phyloP scores from a whole-genome alignment of 176 grass and related monocot genomes.

The Triticum dicoccoides region DNA sequence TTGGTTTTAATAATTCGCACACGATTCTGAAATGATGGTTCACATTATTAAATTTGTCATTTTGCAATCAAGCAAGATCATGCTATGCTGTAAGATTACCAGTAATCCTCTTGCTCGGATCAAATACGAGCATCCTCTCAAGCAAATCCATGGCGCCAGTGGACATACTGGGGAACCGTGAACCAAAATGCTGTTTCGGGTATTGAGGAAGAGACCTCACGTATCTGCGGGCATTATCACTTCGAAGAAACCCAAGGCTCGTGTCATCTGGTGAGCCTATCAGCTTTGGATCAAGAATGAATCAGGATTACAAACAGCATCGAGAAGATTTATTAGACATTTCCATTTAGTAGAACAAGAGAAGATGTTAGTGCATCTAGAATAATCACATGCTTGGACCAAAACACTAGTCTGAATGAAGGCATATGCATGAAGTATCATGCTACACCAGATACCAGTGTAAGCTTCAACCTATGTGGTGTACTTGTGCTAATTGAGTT shows the following conservation, averaged over 20 bases:
- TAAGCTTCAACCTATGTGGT: background rate
- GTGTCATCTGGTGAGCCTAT: conserved; percentile 95
- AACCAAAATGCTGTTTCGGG: conserved; percentile 80
- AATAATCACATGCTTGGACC: background rate
- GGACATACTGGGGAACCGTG: conserved; percentile 82
- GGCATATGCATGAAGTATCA: background rate
- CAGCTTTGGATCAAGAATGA: conserved; percentile 61
- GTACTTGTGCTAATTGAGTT: background rate
- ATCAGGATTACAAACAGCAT: conserved; percentile 23
- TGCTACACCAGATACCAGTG: background rate
- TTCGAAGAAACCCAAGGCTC: conserved; percentile 92
- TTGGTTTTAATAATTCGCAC: background rate
- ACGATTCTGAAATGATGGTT: background rate
- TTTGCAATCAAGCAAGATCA: conserved; percentile 34
- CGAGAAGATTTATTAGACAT: background rate
- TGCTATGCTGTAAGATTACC: conserved; percentile 56
- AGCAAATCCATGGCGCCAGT: conserved; percentile 89
- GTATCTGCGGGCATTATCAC: conserved; percentile 90
- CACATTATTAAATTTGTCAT: conserved; percentile 7
- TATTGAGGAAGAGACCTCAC: conserved; percentile 92
- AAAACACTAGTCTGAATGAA: background rate
- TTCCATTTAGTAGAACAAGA: background rate
- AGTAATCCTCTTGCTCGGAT: conserved; percentile 96
- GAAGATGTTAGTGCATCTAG: conserved; percentile 3
- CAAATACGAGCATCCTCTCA: conserved; percentile 97